Evolutionary conservation across 768 basidiomycete genomes (phyloP).

Genomic region (Kwoniella mangroviensis): DNA sequence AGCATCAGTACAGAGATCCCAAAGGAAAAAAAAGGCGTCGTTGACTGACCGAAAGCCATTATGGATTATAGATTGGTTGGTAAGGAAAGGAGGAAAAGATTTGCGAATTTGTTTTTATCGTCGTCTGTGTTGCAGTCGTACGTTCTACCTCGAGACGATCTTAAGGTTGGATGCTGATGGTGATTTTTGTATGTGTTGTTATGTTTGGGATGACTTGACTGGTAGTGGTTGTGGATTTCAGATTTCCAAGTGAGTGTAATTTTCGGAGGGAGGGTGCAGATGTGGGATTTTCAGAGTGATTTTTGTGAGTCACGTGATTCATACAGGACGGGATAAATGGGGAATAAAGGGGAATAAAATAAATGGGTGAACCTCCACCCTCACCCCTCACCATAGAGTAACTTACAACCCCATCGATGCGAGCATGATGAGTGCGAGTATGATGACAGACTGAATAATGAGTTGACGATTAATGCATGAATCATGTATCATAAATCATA

Average conservation of each 20-base stretch:
- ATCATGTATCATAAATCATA: too few relatives aligned
- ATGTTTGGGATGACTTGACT: too few relatives aligned
- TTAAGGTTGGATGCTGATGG: neutral
- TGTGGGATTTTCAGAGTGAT: neutral
- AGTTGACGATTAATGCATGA: too few relatives aligned
- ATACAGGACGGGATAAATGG: constrained; percentile 5
- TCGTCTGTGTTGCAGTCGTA: constrained; percentile 23
- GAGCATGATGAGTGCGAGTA: neutral
- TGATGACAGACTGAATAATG: neutral
- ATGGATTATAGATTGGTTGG: constrained; percentile 22
- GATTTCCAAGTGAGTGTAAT: neutral
- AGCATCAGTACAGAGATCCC: neutral
- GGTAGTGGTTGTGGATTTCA: too few relatives aligned
- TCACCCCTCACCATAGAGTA: neutral
- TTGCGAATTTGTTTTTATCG: neutral
- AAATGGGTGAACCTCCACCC: constrained; percentile 5
- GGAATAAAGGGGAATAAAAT: constrained; percentile 4
- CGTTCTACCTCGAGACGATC: neutral
- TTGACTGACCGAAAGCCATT: constrained; percentile 54
- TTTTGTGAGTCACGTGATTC: constrained; percentile 1
- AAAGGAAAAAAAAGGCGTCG: neutral
- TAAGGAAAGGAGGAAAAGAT: neutral
- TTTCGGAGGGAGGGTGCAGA: constrained; percentile 1
- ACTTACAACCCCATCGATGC: neutral
- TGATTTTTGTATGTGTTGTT: too few relatives aligned